phyloP scores from a whole-genome alignment of 352 stramenopile genomes.

The Phytophthora pluvialis region DNA sequence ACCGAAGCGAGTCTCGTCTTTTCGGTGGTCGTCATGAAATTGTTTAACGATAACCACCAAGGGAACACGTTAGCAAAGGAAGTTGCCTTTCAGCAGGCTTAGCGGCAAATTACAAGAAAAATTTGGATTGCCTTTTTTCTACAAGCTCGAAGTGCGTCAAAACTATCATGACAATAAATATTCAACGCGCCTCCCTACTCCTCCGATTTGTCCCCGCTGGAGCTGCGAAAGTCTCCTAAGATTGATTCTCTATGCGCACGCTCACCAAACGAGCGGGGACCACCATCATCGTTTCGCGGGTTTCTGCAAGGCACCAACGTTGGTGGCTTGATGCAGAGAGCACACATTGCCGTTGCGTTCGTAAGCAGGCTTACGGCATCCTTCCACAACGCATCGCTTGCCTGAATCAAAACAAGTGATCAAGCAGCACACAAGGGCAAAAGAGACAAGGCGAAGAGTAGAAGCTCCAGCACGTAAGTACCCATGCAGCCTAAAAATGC shows the following conservation, averaged over 20 bases:
- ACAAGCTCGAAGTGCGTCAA: slow-evolving; percentile 49
- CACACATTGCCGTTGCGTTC: slow-evolving; percentile 82
- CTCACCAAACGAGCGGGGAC: slow-evolving; percentile 22
- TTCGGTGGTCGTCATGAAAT: slow-evolving; percentile 18
- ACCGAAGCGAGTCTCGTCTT: slow-evolving; percentile 14
- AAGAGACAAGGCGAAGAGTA: slow-evolving; percentile 12
- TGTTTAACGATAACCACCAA: not conserved
- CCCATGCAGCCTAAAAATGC: slow-evolving; percentile 12
- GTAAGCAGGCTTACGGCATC: slow-evolving; percentile 77
- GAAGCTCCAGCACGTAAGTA: slow-evolving; percentile 22
- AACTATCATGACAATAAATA: slow-evolving; percentile 54
- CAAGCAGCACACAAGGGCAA: slow-evolving; percentile 17
- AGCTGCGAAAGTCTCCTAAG: slow-evolving; percentile 23
- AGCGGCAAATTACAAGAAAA: slow-evolving; percentile 35
- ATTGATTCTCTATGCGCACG: slow-evolving; percentile 23
- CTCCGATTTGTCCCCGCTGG: slow-evolving; percentile 21
- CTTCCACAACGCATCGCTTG: slow-evolving; percentile 75
- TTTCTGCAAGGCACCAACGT: slow-evolving; percentile 17
- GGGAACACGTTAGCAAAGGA: slow-evolving; percentile 18
- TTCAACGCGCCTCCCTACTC: slow-evolving; percentile 37
- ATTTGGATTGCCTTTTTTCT: slow-evolving; percentile 43
- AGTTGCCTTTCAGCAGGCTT: not conserved
- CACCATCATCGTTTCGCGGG: slow-evolving; percentile 35
- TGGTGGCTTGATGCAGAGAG: slow-evolving; percentile 42
- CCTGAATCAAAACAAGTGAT: slow-evolving; percentile 34